These are phyloP conservation scores for Firmiana major DNA, from an alignment of 345 rosid species.

Conservation along the genomic window DNA sequence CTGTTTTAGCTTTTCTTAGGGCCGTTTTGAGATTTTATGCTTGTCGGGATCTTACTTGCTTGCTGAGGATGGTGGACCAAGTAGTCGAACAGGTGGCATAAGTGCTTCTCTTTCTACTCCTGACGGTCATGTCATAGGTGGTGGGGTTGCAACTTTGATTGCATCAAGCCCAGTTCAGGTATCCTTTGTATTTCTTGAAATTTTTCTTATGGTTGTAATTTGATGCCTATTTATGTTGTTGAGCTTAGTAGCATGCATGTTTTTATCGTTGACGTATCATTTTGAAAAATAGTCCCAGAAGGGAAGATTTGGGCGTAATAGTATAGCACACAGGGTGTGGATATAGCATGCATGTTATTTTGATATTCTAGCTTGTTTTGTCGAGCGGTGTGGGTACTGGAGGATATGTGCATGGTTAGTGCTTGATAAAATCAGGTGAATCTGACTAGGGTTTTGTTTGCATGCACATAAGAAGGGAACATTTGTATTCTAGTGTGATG, in stretches of 20 bases:
- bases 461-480: not conserved
- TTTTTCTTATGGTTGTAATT: not conserved
- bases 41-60: constrained; percentile 91
- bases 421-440: not conserved
- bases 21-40: constrained; percentile 88
- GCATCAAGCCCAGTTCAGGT: constrained; percentile 93
- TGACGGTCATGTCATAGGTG: constrained; percentile 91
- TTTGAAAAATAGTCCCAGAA: not conserved
- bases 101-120: constrained; percentile 92
- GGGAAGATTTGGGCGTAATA: not conserved
- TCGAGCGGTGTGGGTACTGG: not conserved
- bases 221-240: not conserved
- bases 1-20: constrained; percentile 45
- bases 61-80: constrained; percentile 83
- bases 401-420: not conserved
- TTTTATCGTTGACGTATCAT: not conserved
- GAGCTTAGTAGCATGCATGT: not conserved
- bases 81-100: constrained; percentile 76
- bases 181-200: constrained; percentile 4
- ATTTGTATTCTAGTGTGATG: not conserved
- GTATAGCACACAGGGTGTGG: not conserved
- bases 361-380: constrained; percentile 1
- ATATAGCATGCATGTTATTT: not conserved
- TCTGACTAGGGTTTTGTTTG: not conserved
- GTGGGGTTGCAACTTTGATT: constrained; percentile 72